These are phyloP conservation scores for Suhomyces faveliae DNA, from an alignment of 805 yeast species.

Conservation along the genomic window DNA sequence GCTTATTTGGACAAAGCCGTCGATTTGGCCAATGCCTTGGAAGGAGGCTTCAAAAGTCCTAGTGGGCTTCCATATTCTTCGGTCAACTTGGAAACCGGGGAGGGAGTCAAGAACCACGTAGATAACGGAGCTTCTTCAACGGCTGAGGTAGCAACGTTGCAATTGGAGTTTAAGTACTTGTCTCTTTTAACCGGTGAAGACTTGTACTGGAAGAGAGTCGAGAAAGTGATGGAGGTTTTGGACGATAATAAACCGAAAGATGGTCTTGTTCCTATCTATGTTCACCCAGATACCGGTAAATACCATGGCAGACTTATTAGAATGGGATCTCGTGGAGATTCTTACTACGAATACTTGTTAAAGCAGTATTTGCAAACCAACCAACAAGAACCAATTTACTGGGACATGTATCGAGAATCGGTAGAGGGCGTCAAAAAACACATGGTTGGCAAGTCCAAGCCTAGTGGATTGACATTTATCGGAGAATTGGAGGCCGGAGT, in stretches of 20 bases:
- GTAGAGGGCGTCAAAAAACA: conserved; percentile 74
- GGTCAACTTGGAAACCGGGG: conserved; percentile 65
- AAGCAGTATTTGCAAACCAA: conserved; percentile 83
- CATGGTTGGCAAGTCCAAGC: conserved; percentile 58
- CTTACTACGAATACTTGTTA: conserved; percentile 84
- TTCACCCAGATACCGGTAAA: conserved; percentile 70
- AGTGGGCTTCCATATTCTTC: conserved; percentile 79
- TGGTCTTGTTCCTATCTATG: conserved; percentile 81
- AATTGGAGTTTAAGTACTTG: conserved; percentile 81
- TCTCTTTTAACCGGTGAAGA: conserved; percentile 77
- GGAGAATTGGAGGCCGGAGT: conserved; percentile 78
- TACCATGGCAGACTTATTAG: conserved; percentile 67
- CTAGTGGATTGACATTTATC: conserved; percentile 61
- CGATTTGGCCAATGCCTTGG: conserved; percentile 66
- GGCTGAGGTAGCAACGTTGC: conserved; percentile 86
- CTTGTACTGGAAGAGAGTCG: conserved; percentile 76
- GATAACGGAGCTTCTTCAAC: conserved; percentile 82
- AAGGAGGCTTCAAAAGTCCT: conserved; percentile 64
- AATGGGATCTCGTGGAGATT: conserved; percentile 89
- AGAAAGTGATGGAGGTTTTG: conserved; percentile 66
- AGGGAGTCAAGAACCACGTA: conserved; percentile 58
- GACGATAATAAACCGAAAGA: conserved; percentile 63
- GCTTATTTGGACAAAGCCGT: conserved; percentile 74
- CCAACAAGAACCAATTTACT: conserved; percentile 57
- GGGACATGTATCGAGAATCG: conserved; percentile 73